Evolutionary conservation across 164 flowering plant species (phyloP).

Genomic region (Umbellularia californica): DNA sequence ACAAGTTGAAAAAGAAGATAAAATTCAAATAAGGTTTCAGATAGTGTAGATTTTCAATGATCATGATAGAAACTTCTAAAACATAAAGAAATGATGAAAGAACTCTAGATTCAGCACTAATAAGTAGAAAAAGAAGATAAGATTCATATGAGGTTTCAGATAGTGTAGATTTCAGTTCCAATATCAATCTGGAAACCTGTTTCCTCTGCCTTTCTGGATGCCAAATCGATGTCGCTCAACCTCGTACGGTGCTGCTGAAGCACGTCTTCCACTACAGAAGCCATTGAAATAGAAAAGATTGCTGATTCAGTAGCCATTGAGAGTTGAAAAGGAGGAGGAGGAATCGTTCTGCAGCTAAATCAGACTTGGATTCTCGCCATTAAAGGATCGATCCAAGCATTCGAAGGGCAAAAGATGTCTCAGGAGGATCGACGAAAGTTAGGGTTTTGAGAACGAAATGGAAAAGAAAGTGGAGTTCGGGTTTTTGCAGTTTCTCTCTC

Average conservation of each 20-base stretch:
- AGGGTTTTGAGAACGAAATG: neutral
- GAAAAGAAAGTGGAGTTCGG: too few relatives aligned
- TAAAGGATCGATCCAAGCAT: neutral
- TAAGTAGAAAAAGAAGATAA: too few relatives aligned
- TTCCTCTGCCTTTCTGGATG: conserved; percentile 65
- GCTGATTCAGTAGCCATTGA: too few relatives aligned
- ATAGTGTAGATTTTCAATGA: neutral
- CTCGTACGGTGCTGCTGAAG: conserved; percentile 49
- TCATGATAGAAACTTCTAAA: too few relatives aligned
- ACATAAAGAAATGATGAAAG: too few relatives aligned
- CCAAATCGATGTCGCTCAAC: conserved; percentile 38
- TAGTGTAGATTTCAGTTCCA: neutral
- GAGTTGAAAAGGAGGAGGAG: neutral
- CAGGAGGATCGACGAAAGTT: neutral
- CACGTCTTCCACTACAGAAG: conserved; percentile 66
- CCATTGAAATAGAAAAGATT: conserved; percentile 9
- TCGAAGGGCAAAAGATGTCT: too few relatives aligned
- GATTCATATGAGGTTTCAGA: neutral
- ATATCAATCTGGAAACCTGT: conserved; percentile 33
- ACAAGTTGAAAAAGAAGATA: too few relatives aligned
- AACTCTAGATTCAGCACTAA: too few relatives aligned
- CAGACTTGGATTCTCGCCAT: conserved; percentile 3
- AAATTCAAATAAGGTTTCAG: too few relatives aligned
- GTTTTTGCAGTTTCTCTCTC: too few relatives aligned
- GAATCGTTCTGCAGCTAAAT: neutral